Percentiles rank a stretch among this genome's conserved stretches.
Conservation (phyloP, 768 basidiomycete genomes). For the Phanerochaete sordida region DNA sequence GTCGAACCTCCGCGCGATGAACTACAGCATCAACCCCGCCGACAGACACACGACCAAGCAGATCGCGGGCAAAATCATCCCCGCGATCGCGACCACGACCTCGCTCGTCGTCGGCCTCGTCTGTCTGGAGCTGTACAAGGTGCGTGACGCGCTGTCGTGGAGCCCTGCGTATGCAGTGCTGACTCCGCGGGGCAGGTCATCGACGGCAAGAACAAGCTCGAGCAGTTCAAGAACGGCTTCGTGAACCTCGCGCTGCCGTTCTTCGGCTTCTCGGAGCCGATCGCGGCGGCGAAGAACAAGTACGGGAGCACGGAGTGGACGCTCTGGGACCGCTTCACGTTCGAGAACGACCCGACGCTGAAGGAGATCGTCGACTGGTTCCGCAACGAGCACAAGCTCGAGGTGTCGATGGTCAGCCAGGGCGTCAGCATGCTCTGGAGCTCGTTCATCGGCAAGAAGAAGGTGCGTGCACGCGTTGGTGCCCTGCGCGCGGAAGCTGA, state of each 20-base stretch:
- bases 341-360: constrained; percentile 85
- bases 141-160: constrained; percentile 24
- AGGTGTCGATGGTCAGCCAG: constrained; percentile 93
- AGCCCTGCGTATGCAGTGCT: neutral
- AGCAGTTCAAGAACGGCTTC: constrained; percentile 98
- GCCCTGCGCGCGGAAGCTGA: neutral
- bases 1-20: constrained; percentile 92
- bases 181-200: constrained; percentile 59
- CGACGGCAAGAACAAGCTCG: constrained; percentile 90
- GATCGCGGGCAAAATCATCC: constrained; percentile 98
- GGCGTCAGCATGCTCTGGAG: constrained; percentile 99
- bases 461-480: constrained; percentile 47
- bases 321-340: constrained; percentile 96
- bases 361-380: constrained; percentile 84
- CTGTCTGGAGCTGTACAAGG: constrained; percentile 97
- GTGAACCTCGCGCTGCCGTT: constrained; percentile 96
- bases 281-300: constrained; percentile 85
- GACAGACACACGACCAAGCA: constrained; percentile 94
- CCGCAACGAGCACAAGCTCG: constrained; percentile 77
- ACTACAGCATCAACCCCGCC: constrained; percentile 85
- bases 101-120: constrained; percentile 93
- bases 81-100: constrained; percentile 98
- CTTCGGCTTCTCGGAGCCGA: constrained; percentile 98
- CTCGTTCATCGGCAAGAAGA: constrained; percentile 88
- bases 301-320: constrained; percentile 92